phyloP scores from a whole-genome alignment of 192 early-diverging fungal genomes.

The Geranomyces michiganensis region DNA sequence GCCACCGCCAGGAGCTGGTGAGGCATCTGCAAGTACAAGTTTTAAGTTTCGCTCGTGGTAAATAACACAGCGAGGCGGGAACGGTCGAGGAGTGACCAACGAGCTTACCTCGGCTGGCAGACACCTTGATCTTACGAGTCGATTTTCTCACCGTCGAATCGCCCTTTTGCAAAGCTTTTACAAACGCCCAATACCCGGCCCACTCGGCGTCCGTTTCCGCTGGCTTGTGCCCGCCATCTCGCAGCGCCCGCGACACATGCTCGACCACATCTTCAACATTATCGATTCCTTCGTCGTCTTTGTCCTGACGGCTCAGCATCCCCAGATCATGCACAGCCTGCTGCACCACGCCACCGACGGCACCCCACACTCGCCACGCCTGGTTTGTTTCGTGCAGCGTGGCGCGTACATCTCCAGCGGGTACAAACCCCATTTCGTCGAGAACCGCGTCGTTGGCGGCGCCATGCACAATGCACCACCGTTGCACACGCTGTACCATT shows the following conservation, averaged over 20 bases:
- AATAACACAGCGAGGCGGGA: not conserved
- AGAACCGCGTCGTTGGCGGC: not conserved
- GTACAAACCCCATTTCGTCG: conserved; percentile 19
- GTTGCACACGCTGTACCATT: conserved; percentile 22
- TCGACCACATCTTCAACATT: conserved; percentile 45
- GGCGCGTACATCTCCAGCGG: not conserved
- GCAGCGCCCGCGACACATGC: conserved; percentile 27
- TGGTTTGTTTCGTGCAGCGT: conserved; percentile 32
- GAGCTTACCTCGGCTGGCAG: conserved; percentile 17
- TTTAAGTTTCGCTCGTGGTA: not conserved
- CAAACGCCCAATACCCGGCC: conserved; percentile 43
- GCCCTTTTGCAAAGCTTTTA: conserved; percentile 43
- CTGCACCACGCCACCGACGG: conserved; percentile 39
- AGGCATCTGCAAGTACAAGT: not conserved
- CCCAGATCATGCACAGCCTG: conserved; percentile 32
- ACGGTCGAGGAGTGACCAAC: not conserved
- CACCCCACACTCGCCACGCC: conserved; percentile 46
- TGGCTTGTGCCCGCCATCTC: conserved; percentile 38
- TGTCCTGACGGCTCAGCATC: conserved; percentile 14
- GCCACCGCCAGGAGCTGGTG: not conserved
- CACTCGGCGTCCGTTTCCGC: conserved; percentile 40
- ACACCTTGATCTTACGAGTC: conserved; percentile 25
- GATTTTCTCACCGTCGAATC: conserved; percentile 33
- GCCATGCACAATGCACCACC: conserved; percentile 26
- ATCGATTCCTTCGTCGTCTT: conserved; percentile 33